Conservation (phyloP, 164 flowering plant species). For the Nelumbo lutea region DNA sequence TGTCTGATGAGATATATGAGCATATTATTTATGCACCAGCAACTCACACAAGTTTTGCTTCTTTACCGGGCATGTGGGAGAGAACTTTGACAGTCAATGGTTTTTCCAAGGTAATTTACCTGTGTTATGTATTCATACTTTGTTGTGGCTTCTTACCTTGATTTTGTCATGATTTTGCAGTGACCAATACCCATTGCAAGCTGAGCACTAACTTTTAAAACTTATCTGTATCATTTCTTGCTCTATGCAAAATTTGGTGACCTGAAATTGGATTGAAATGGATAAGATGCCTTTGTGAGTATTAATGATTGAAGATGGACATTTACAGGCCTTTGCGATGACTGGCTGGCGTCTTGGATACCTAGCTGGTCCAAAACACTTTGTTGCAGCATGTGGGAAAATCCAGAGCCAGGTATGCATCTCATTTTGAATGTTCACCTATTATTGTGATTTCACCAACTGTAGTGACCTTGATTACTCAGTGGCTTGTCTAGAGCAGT, state of each 20-base stretch:
- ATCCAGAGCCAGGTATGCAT: constrained; percentile 85
- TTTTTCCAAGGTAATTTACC: constrained; percentile 72
- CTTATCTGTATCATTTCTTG: background rate
- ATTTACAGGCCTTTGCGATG: constrained; percentile 89
- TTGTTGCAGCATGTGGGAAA: constrained; percentile 79
- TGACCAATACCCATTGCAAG: background rate
- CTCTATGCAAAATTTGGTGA: background rate
- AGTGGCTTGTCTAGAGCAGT: background rate
- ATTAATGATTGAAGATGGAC: background rate
- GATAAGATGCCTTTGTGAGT: background rate
- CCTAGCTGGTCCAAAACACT: constrained; percentile 90
- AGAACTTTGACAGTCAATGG: constrained; percentile 94
- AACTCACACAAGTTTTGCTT: constrained; percentile 87
- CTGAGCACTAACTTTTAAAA: background rate
- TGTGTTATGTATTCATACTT: background rate
- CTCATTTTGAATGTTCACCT: background rate
- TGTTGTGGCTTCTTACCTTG: background rate
- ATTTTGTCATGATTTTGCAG: background rate
- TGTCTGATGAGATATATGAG: constrained; percentile 95
- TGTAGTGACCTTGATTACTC: too few relatives aligned
- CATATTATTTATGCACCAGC: constrained; percentile 94
- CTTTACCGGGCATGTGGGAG: constrained; percentile 96
- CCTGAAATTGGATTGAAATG: background rate
- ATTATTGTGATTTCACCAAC: background rate
- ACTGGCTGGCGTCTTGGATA: constrained; percentile 99